Evolutionary conservation across 768 basidiomycete genomes (phyloP).

Genomic region (Termitomyces sp.): DNA sequence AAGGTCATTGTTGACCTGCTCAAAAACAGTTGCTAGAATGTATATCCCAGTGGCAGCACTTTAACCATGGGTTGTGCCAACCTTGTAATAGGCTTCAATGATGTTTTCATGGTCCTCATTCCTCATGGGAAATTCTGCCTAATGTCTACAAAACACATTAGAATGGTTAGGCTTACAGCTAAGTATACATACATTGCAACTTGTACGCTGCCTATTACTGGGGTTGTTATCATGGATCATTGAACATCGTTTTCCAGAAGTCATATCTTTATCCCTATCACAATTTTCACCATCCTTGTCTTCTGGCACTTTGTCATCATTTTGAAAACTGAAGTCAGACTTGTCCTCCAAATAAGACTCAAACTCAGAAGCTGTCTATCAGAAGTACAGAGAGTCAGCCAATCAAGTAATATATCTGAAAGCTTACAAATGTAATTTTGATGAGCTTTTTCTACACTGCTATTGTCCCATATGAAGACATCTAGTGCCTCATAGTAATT

Average conservation of each 20-base stretch:
- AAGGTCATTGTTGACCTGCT: slow-evolving; percentile 89
- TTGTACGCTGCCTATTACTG: slow-evolving; percentile 57
- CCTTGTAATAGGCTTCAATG: slow-evolving; percentile 77
- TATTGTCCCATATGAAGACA: slow-evolving; percentile 88
- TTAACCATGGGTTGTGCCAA: slow-evolving; percentile 85
- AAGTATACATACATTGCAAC: slow-evolving; percentile 33
- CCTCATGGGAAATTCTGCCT: slow-evolving; percentile 61
- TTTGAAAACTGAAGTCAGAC: slow-evolving; percentile 27
- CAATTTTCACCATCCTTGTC: slow-evolving; percentile 32
- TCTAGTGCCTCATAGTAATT: slow-evolving; percentile 76
- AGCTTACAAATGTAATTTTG: slow-evolving; percentile 66
- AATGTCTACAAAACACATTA: slow-evolving; percentile 31
- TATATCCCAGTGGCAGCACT: slow-evolving; percentile 88
- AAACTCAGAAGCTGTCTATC: slow-evolving; percentile 69
- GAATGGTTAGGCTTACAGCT: not conserved
- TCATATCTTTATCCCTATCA: slow-evolving; percentile 35
- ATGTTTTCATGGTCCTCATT: slow-evolving; percentile 58
- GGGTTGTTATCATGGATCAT: slow-evolving; percentile 30
- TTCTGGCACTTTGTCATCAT: slow-evolving; percentile 34
- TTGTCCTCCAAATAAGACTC: slow-evolving; percentile 38
- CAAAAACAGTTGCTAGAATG: slow-evolving; percentile 81
- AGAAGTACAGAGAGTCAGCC: slow-evolving; percentile 2
- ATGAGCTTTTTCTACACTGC: slow-evolving; percentile 62
- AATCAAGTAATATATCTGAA: not conserved
- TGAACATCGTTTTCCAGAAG: slow-evolving; percentile 48